Percentiles rank a stretch among this genome's conserved stretches.
Evolutionary conservation across 208 protist genomes (phyloP).

Genomic region (Spongospora subterranea): DNA sequence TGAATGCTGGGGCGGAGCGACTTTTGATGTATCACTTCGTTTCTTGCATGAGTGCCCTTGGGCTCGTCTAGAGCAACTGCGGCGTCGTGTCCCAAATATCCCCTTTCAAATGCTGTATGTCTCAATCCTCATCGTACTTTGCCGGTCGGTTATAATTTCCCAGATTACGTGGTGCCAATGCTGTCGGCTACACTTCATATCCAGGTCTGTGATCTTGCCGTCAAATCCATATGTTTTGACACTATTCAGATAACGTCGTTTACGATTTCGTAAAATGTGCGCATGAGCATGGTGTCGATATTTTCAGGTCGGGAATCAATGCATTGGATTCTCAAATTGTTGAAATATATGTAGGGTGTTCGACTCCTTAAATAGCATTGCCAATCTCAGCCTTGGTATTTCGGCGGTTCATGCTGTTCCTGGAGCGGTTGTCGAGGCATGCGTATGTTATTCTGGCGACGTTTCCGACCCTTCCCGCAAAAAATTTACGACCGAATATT

Average conservation of each 20-base stretch:
- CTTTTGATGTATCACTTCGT: slow-evolving; percentile 83
- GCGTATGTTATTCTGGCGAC: slow-evolving; percentile 84
- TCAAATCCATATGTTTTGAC: slow-evolving; percentile 58
- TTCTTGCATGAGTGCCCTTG: slow-evolving; percentile 86
- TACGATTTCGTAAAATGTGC: slow-evolving; percentile 79
- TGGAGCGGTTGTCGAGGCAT: slow-evolving; percentile 29
- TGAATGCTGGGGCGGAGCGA: slow-evolving; percentile 86
- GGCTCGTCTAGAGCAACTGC: slow-evolving; percentile 75
- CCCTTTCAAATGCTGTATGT: slow-evolving; percentile 86
- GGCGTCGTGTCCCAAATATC: slow-evolving; percentile 83
- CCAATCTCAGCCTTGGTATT: slow-evolving; percentile 79
- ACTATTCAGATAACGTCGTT: slow-evolving; percentile 70
- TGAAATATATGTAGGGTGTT: no score
- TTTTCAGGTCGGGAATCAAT: no score
- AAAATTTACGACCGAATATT: slow-evolving; percentile 82
- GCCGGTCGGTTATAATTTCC: neutral
- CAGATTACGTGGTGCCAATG: slow-evolving; percentile 83
- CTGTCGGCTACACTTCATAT: slow-evolving; percentile 87
- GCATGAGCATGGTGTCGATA: slow-evolving; percentile 82
- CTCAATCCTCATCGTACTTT: slow-evolving; percentile 6
- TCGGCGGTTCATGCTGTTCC: slow-evolving; percentile 71
- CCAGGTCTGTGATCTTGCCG: slow-evolving; percentile 79
- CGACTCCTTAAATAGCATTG: slow-evolving; percentile 86
- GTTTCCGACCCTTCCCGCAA: slow-evolving; percentile 67
- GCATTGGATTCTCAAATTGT: no score